phyloP scores from a whole-genome alignment of 2,329 filamentous ascomycete genomes.

The Xylaria digitata region DNA sequence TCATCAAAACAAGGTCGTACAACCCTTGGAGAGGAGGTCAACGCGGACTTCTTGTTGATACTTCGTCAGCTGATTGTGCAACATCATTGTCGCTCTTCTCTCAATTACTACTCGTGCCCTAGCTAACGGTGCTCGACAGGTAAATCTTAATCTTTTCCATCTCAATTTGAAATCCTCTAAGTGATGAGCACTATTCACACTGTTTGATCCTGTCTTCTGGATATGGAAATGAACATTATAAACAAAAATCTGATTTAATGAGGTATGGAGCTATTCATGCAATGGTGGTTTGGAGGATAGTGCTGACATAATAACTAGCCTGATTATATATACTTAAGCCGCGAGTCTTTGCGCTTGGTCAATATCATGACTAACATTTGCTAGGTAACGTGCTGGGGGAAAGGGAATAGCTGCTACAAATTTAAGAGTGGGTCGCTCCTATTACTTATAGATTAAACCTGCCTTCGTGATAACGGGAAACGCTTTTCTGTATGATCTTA shows the following conservation, averaged over 20 bases:
- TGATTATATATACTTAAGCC: constrained; percentile 41
- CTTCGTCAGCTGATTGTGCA: constrained; percentile 71
- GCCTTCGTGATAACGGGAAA: too few species aligned
- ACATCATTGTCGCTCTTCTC: constrained; percentile 25
- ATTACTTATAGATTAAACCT: too few species aligned
- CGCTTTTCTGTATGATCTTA: not conserved
- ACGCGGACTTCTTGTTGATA: constrained; percentile 71
- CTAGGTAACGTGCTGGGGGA: constrained; percentile 38
- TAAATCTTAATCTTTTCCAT: constrained; percentile 37
- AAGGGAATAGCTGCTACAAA: not conserved
- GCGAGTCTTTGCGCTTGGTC: constrained; percentile 14
- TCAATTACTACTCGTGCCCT: constrained; percentile 43
- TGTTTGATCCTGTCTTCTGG: constrained; percentile 53
- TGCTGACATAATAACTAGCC: constrained; percentile 44
- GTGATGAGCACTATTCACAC: constrained; percentile 56
- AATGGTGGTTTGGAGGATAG: too few species aligned
- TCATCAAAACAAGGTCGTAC: constrained; percentile 69
- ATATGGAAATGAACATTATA: constrained; percentile 52
- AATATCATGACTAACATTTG: constrained; percentile 25
- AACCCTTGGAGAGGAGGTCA: constrained; percentile 66
- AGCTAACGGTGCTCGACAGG: constrained; percentile 46
- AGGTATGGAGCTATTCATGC: constrained; percentile 44
- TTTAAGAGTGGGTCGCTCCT: constrained; percentile 23
- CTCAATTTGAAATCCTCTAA: constrained; percentile 23
- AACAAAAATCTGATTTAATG: constrained; percentile 55